phyloP scores from a whole-genome alignment of 2,329 filamentous ascomycete species.

The Cytospora piceicola region DNA sequence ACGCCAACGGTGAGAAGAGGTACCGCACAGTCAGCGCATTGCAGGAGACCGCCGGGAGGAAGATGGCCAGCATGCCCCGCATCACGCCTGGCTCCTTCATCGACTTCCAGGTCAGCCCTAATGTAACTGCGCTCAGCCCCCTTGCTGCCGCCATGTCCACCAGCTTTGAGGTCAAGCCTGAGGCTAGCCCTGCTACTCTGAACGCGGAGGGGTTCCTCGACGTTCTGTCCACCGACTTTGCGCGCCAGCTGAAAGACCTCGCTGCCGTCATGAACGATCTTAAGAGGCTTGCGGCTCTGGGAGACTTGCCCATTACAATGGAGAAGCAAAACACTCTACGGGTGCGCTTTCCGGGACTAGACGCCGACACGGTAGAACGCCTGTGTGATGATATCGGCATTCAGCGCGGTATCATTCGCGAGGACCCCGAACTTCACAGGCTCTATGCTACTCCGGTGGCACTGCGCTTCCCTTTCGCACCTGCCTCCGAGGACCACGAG shows the following conservation, averaged over 20 bases:
- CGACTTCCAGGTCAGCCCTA: slow-evolving; percentile 87
- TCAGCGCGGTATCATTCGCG: slow-evolving; percentile 73
- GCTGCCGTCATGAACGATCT: slow-evolving; percentile 80
- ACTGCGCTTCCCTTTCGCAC: slow-evolving; percentile 84
- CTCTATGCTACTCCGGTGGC: slow-evolving; percentile 73
- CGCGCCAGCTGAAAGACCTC: slow-evolving; percentile 81
- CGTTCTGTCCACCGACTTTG: slow-evolving; percentile 84
- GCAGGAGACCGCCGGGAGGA: slow-evolving; percentile 73
- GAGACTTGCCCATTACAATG: slow-evolving; percentile 81
- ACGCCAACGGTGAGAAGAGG: slow-evolving; percentile 72
- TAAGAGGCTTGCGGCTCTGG: slow-evolving; percentile 73
- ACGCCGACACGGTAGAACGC: slow-evolving; percentile 77
- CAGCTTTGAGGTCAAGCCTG: slow-evolving; percentile 45
- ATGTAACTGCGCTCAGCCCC: slow-evolving; percentile 83
- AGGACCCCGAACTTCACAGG: slow-evolving; percentile 75
- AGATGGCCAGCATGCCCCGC: slow-evolving; percentile 63
- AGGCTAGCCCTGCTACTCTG: slow-evolving; percentile 61
- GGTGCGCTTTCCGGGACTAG: slow-evolving; percentile 89
- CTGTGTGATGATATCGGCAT: slow-evolving; percentile 89
- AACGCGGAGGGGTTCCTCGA: slow-evolving; percentile 85
- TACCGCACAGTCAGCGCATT: slow-evolving; percentile 78
- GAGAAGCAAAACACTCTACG: slow-evolving; percentile 70
- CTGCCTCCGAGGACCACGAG: slow-evolving; percentile 45
- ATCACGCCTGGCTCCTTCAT: slow-evolving; percentile 75
- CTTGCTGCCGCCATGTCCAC: slow-evolving; percentile 57